A percentile compares a stretch with the other conserved stretches of the same genome.
Evolutionary conservation across 2,329 filamentous ascomycete species (phyloP).

Genomic region (Juglanconis sp.): DNA sequence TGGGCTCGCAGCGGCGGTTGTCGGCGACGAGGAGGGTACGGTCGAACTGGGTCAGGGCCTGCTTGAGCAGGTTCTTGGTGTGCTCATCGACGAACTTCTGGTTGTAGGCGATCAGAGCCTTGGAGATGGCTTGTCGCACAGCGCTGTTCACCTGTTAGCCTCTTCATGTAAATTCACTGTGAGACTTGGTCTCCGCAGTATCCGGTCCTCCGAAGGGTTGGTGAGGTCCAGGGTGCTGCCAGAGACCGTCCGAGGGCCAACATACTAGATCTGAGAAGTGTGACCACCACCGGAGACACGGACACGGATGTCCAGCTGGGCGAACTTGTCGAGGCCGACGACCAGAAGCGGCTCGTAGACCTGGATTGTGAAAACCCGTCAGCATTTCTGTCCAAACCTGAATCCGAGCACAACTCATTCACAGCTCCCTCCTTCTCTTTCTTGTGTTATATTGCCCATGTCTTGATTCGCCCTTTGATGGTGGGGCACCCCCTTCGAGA

Average conservation of each 20-base stretch:
- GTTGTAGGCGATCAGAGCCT: conserved; percentile 92
- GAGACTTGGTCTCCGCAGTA: background rate
- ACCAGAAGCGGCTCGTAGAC: conserved; percentile 99
- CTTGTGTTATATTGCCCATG: background rate
- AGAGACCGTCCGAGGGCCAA: background rate
- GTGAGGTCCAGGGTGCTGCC: background rate
- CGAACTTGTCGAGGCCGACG: conserved; percentile 95
- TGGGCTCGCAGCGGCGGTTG: conserved; percentile 98
- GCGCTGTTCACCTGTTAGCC: conserved; percentile 43
- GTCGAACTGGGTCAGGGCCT: conserved; percentile 79
- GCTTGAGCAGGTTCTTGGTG: conserved; percentile 99
- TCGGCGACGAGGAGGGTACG: conserved; percentile 85
- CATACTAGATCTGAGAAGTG: conserved; percentile 76
- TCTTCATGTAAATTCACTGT: background rate
- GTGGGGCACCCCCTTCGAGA: background rate
- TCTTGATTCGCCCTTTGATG: background rate
- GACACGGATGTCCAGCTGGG: conserved; percentile 94
- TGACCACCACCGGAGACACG: conserved; percentile 96
- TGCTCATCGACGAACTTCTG: conserved; percentile 88
- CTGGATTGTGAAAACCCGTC: conserved; percentile 36
- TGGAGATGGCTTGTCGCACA: conserved; percentile 98
- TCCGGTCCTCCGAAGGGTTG: background rate
- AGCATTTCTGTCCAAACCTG: conserved; percentile 13
- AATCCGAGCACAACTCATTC: background rate
- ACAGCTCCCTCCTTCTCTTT: background rate